Evolutionary conservation across 2,329 filamentous ascomycete genomes (phyloP).

Genomic region (Arthrocladium fulminans): DNA sequence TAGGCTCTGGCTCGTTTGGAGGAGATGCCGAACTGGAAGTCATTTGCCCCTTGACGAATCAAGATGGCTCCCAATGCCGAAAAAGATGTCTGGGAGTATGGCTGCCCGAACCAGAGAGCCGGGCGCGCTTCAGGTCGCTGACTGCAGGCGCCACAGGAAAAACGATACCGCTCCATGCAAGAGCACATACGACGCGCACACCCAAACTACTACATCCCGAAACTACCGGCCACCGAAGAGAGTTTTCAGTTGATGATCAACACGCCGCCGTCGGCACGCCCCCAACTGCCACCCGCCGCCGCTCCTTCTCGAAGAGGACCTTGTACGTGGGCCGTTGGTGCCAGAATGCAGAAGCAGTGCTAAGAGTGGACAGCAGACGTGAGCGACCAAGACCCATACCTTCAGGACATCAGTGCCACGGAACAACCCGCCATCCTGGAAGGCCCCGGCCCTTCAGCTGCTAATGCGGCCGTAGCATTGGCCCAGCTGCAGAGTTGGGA

Average conservation of each 20-base stretch:
- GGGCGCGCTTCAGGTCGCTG: conserved; percentile 24
- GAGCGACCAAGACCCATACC: conserved; percentile 57
- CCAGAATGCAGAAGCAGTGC: conserved; percentile 10
- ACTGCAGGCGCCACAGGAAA: conserved; percentile 55
- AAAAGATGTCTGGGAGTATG: conserved; percentile 97
- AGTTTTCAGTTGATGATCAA: conserved; percentile 96
- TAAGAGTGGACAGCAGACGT: conserved; percentile 40
- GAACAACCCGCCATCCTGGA: conserved; percentile 61
- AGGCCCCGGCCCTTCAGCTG: conserved; percentile 59
- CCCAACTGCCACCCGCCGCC: conserved; percentile 40
- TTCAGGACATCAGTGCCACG: conserved; percentile 58
- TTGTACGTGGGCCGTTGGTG: conserved; percentile 17
- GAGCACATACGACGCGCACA: conserved; percentile 97
- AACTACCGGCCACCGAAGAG: conserved; percentile 94
- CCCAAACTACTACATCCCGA: conserved; percentile 93
- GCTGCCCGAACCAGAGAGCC: conserved; percentile 28
- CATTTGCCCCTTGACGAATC: conserved; percentile 88
- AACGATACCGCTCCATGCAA: conserved; percentile 96
- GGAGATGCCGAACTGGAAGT: conserved; percentile 85
- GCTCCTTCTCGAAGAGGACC: conserved; percentile 18
- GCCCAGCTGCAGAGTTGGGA: conserved; percentile 81
- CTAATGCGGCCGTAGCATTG: conserved; percentile 74
- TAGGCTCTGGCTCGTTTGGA: conserved; percentile 82
- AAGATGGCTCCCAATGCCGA: conserved; percentile 92
- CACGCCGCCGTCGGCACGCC: conserved; percentile 68